Conservation (phyloP, 306 rosid species). For the Purshia tridentata region DNA sequence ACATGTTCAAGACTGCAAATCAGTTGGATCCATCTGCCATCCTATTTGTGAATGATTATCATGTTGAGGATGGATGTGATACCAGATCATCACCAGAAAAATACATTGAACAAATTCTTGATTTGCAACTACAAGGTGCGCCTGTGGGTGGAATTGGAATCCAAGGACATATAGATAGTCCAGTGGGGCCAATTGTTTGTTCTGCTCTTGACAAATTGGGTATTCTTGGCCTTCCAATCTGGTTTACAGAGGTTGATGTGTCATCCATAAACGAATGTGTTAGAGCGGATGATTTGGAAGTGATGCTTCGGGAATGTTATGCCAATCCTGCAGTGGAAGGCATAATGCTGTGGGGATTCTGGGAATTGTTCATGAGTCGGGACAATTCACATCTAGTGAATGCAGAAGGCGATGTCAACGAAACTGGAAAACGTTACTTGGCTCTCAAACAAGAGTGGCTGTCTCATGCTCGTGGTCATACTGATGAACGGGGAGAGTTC, state of each 20-base stretch:
- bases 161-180: constrained; percentile 87
- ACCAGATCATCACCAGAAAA: constrained; percentile 68
- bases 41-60: constrained; percentile 80
- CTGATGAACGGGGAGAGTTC: constrained; percentile 55
- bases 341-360: constrained; percentile 85
- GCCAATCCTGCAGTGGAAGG: constrained; percentile 84
- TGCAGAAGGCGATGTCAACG: constrained; percentile 84
- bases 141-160: constrained; percentile 87
- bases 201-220: constrained; percentile 72
- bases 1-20: constrained; percentile 82
- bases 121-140: constrained; percentile 71
- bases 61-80: constrained; percentile 80
- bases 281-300: constrained; percentile 85
- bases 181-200: constrained; percentile 78
- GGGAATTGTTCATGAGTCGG: constrained; percentile 90
- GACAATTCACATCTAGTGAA: constrained; percentile 67
- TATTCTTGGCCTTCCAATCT: constrained; percentile 71
- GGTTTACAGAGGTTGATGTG: constrained; percentile 92
- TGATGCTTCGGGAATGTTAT: constrained; percentile 69
- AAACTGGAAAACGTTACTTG: constrained; percentile 71
- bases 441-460: constrained; percentile 79
- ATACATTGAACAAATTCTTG: constrained; percentile 69
- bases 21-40: constrained; percentile 62
- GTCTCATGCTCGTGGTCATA: constrained; percentile 53
- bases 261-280: constrained; percentile 67